These are phyloP conservation scores for Wickerhamiella spandovensis DNA, from an alignment of 805 yeast genomes.

Conservation along the genomic window DNA sequence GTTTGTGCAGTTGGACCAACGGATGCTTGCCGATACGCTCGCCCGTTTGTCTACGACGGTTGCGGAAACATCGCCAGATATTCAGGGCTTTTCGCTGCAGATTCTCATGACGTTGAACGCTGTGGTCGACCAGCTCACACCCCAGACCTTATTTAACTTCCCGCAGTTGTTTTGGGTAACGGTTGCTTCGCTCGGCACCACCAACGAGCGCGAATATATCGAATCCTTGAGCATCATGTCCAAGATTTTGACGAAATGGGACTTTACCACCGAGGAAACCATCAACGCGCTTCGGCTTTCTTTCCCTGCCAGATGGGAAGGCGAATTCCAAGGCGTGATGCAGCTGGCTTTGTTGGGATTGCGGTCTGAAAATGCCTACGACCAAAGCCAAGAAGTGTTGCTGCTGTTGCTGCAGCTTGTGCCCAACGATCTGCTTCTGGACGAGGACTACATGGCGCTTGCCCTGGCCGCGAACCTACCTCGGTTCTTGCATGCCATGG, in stretches of 20 bases:
- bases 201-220: constrained; percentile 85
- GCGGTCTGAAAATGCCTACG: constrained; percentile 68
- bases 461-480: constrained; percentile 73
- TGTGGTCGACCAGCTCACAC: constrained; percentile 69
- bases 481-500: constrained; percentile 70
- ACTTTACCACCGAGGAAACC: constrained; percentile 71
- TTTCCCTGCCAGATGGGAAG: constrained; percentile 94
- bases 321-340: constrained; percentile 80
- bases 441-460: constrained; percentile 52
- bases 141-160: constrained; percentile 65
- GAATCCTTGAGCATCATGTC: constrained; percentile 74
- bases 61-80: constrained; percentile 76
- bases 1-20: constrained; percentile 66
- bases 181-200: constrained; percentile 78
- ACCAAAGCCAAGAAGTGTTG: constrained; percentile 57
- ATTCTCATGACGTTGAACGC: constrained; percentile 93
- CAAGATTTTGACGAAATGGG: constrained; percentile 76
- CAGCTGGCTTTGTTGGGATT: constrained; percentile 68
- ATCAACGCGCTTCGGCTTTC: constrained; percentile 71
- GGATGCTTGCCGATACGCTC: constrained; percentile 85
- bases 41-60: constrained; percentile 87
- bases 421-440: constrained; percentile 67
- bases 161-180: constrained; percentile 95
- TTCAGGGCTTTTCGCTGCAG: constrained; percentile 95
- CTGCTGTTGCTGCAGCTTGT: constrained; percentile 54